These are phyloP conservation scores for Ophiostoma fasciatum DNA, from an alignment of 2,329 filamentous ascomycete genomes.

Conservation along the genomic window DNA sequence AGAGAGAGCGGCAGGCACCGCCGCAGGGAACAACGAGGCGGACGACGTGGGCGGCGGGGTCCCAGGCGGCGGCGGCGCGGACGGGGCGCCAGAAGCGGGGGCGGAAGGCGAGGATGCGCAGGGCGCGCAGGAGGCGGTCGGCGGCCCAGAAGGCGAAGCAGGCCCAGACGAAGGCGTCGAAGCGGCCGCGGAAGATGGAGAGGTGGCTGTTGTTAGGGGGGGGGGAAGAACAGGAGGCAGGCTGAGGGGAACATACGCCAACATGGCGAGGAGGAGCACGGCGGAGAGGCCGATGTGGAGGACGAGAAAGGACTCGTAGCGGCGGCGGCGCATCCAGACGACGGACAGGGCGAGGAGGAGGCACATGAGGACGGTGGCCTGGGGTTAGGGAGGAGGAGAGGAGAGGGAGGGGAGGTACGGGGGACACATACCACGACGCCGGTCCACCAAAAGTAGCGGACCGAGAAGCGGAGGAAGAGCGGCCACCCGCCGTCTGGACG, in stretches of 20 bases:
- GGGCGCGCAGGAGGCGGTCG: constrained; percentile 18
- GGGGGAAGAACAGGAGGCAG: not conserved
- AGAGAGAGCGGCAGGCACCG: constrained; percentile 15
- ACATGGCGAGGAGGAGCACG: constrained; percentile 22
- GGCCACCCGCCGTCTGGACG: not conserved
- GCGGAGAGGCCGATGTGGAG: constrained; percentile 27
- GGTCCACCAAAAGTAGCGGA: constrained; percentile 8
- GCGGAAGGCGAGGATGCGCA: constrained; percentile 28
- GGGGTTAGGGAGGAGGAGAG: not conserved
- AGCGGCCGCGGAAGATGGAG: constrained; percentile 32
- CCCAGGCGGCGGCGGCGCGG: constrained; percentile 21
- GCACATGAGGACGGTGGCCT: constrained; percentile 30
- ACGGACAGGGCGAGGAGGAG: constrained; percentile 30
- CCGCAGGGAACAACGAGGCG: constrained; percentile 25
- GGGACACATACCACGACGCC: constrained; percentile 8
- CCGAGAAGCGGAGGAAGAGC: not conserved
- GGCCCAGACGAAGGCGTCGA: constrained; percentile 16
- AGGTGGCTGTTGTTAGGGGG: constrained; percentile 3
- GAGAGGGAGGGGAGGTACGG: not conserved
- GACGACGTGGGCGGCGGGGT: constrained; percentile 25
- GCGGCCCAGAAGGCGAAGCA: constrained; percentile 7
- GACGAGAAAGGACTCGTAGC: constrained; percentile 36
- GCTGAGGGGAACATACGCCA: not conserved
- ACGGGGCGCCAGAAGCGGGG: constrained; percentile 6
- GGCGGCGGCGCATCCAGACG: constrained; percentile 34